These are phyloP conservation scores for Trematosphaeria pertusa DNA, from an alignment of 2,329 filamentous ascomycete species.

Conservation along the genomic window DNA sequence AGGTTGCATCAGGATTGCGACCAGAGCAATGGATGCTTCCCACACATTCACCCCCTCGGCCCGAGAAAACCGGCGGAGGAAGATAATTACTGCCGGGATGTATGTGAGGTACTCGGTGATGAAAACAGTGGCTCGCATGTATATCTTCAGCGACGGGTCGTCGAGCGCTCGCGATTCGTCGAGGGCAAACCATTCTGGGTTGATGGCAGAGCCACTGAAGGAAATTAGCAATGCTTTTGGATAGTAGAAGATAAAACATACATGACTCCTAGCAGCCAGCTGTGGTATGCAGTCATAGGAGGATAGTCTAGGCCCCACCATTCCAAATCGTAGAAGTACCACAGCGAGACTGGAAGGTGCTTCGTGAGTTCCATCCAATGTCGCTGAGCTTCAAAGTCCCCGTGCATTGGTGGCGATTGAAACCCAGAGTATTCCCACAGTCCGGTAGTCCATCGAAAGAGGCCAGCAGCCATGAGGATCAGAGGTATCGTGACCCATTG, in stretches of 20 bases:
- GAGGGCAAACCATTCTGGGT: constrained; percentile 87
- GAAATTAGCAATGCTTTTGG: constrained; percentile 14
- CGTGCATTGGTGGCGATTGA: constrained; percentile 85
- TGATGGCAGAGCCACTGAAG: constrained; percentile 71
- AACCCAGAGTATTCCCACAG: constrained; percentile 96
- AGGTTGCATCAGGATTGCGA: constrained; percentile 91
- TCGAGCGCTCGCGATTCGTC: constrained; percentile 82
- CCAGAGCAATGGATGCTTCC: constrained; percentile 83
- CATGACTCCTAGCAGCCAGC: constrained; percentile 90
- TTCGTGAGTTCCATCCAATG: constrained; percentile 99
- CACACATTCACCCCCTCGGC: constrained; percentile 79
- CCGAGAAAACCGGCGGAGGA: constrained; percentile 80
- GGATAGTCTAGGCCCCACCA: constrained; percentile 99
- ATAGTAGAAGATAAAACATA: constrained; percentile 44
- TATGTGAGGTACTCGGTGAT: constrained; percentile 91
- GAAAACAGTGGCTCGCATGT: constrained; percentile 92
- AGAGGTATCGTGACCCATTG: constrained; percentile 92
- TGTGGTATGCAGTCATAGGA: constrained; percentile 96
- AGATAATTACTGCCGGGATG: constrained; percentile 83
- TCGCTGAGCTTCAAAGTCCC: constrained; percentile 96
- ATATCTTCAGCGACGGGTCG: constrained; percentile 82
- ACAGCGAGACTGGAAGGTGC: constrained; percentile 86
- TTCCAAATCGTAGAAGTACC: constrained; percentile 96
- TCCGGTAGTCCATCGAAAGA: constrained; percentile 92
- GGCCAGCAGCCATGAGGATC: constrained; percentile 85